phyloP scores from a whole-genome alignment of 1,139 yeast species.

The Debaryomycetaceae sp. region DNA sequence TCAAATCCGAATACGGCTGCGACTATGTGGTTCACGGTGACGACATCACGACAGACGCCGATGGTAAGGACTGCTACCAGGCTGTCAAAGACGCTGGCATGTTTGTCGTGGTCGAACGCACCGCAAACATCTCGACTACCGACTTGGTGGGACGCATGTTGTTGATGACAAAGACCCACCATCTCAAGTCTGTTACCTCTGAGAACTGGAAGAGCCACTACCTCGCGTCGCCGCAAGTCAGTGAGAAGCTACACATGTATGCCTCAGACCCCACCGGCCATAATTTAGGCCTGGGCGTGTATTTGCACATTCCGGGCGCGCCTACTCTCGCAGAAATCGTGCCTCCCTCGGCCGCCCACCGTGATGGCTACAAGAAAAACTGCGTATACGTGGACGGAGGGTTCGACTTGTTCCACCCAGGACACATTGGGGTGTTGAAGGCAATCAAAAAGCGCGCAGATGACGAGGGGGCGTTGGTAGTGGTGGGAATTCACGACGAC shows the following conservation, averaged over 20 bases:
- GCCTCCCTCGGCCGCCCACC: constrained; percentile 16
- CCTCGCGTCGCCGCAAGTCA: constrained; percentile 23
- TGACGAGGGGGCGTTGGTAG: constrained; percentile 31
- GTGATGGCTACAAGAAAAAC: constrained; percentile 16
- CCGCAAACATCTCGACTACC: constrained; percentile 90
- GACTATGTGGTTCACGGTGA: constrained; percentile 94
- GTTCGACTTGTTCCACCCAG: constrained; percentile 88
- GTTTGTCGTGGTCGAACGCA: constrained; percentile 80
- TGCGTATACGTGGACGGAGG: constrained; percentile 69
- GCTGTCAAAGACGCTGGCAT: constrained; percentile 76
- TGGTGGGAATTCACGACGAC: constrained; percentile 69
- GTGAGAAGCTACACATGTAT: constrained; percentile 37
- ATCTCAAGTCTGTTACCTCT: constrained; percentile 27
- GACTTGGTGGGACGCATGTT: constrained; percentile 91
- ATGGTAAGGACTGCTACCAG: constrained; percentile 88
- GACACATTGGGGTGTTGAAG: constrained; percentile 68
- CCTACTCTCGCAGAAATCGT: constrained; percentile 21
- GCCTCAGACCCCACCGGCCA: constrained; percentile 62
- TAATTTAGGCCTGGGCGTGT: constrained; percentile 53
- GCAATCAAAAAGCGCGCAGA: constrained; percentile 29
- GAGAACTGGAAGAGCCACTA: constrained; percentile 12
- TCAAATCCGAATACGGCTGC: constrained; percentile 69
- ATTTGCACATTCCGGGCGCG: constrained; percentile 17
- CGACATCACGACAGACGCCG: constrained; percentile 91
- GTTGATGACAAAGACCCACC: constrained; percentile 48